These are phyloP conservation scores for Dentipellis sp. DNA, from an alignment of 768 basidiomycete genomes.

Conservation along the genomic window DNA sequence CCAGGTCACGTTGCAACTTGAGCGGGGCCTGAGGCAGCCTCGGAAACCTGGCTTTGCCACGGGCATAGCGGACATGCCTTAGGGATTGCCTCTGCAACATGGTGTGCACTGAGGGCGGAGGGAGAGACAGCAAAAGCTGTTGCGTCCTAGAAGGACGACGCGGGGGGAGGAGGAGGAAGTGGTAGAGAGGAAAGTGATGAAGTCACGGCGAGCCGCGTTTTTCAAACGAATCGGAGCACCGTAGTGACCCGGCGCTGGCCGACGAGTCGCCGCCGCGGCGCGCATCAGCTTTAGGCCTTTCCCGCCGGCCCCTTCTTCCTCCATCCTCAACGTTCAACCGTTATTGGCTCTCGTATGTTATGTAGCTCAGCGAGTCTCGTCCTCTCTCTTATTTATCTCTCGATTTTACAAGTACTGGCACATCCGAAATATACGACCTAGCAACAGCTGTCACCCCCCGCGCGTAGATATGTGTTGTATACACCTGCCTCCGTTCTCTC, in stretches of 20 bases:
- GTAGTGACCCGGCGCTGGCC: neutral
- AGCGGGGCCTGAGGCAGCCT: constrained; percentile 12
- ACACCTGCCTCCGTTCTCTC: constrained; percentile 37
- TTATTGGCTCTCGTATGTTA: neutral
- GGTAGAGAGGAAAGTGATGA: neutral
- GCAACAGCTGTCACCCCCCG: constrained; percentile 83
- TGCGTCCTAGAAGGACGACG: neutral
- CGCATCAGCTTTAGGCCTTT: neutral
- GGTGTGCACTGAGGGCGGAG: neutral
- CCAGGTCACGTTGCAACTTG: constrained; percentile 27
- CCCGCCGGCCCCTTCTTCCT: neutral
- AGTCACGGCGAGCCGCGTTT: neutral
- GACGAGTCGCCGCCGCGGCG: neutral
- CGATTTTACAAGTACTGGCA: constrained; percentile 8
- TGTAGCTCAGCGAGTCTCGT: neutral
- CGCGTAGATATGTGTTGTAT: constrained; percentile 81
- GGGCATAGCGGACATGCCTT: constrained; percentile 23
- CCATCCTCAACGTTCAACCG: neutral
- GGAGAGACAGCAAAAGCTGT: neutral
- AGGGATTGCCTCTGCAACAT: constrained; percentile 32
- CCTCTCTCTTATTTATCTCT: neutral
- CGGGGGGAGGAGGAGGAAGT: neutral
- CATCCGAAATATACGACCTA: constrained; percentile 36
- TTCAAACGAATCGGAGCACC: neutral
- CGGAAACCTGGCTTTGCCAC: constrained; percentile 17